A percentile compares a stretch with the other conserved stretches of the same genome.
These are phyloP conservation scores for Oryza australiensis DNA, from an alignment of 176 grass and related monocot genomes.

Conservation along the genomic window DNA sequence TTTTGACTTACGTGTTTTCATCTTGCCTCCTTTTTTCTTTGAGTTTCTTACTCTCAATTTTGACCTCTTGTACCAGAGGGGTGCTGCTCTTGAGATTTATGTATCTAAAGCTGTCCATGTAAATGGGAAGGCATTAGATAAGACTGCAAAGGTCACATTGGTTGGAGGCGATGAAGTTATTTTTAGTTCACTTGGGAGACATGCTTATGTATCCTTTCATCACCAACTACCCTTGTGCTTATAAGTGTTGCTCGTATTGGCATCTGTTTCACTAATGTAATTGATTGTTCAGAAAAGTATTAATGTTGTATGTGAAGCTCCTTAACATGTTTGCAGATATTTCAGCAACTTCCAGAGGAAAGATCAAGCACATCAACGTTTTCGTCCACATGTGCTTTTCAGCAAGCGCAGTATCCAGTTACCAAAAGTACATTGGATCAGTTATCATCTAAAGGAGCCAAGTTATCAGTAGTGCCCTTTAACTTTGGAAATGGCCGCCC, in stretches of 20 bases:
- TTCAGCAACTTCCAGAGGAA: constrained; percentile 78
- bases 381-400: constrained; percentile 37
- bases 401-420: constrained; percentile 35
- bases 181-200: constrained; percentile 70
- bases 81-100: constrained; percentile 66
- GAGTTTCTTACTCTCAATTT: constrained; percentile 17
- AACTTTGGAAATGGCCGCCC: constrained; percentile 61
- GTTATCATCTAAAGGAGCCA: constrained; percentile 48
- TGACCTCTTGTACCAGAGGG: constrained; percentile 33
- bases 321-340: constrained; percentile 78
- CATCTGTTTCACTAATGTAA: background rate
- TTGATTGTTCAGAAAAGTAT: constrained; percentile 24
- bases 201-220: constrained; percentile 89
- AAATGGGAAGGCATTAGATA: constrained; percentile 88
- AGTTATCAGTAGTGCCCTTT: constrained; percentile 48
- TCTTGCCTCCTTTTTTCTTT: constrained; percentile 13
- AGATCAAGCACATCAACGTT: constrained; percentile 56
- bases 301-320: constrained; percentile 25
- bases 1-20: constrained; percentile 19
- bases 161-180: constrained; percentile 84
- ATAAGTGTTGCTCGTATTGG: constrained; percentile 3
- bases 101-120: constrained; percentile 76
- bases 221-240: constrained; percentile 4
- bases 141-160: constrained; percentile 68
- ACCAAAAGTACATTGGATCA: constrained; percentile 35